Percentiles rank a stretch among this genome's conserved stretches.
phyloP scores from a whole-genome alignment of 1,284 basidiomycete genomes.

The Singerocomus inundabilis region DNA sequence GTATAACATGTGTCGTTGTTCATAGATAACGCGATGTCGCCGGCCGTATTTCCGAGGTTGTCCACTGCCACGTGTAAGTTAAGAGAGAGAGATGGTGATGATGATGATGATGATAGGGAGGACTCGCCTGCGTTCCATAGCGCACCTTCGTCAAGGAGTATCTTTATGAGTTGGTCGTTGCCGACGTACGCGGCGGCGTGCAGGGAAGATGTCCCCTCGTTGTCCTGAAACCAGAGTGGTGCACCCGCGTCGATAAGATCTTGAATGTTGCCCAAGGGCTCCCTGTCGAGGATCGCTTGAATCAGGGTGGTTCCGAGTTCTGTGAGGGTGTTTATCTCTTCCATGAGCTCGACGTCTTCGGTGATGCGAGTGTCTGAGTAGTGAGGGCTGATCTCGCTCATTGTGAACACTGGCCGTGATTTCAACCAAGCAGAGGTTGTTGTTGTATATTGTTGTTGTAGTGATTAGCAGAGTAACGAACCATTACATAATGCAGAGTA shows the following conservation, averaged over 20 bases:
- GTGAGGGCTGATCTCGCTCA: slow-evolving; percentile 7
- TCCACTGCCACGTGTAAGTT: slow-evolving; percentile 69
- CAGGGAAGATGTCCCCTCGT: slow-evolving; percentile 78
- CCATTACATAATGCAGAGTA: slow-evolving; percentile 24
- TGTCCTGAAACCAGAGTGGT: slow-evolving; percentile 91
- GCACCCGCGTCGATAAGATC: slow-evolving; percentile 67
- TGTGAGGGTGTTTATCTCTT: slow-evolving; percentile 46
- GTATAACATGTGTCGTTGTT: slow-evolving; percentile 76
- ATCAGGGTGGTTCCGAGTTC: slow-evolving; percentile 59
- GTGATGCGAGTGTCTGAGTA: slow-evolving; percentile 10
- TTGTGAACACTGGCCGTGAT: neutral
- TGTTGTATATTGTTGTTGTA: no score
- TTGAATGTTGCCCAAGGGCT: slow-evolving; percentile 50
- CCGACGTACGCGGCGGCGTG: slow-evolving; percentile 87
- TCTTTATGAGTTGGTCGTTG: slow-evolving; percentile 58
- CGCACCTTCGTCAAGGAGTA: slow-evolving; percentile 80
- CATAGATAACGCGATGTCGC: slow-evolving; percentile 84
- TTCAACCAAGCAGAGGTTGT: neutral
- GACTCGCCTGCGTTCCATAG: slow-evolving; percentile 85
- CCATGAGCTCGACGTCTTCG: slow-evolving; percentile 28
- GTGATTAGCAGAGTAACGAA: no score
- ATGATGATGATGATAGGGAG: neutral
- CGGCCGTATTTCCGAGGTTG: slow-evolving; percentile 76
- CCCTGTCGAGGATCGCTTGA: slow-evolving; percentile 51
- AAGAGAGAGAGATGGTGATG: no score